phyloP scores from a whole-genome alignment of 441 rosid species.

The Pelargonium citronellum region DNA sequence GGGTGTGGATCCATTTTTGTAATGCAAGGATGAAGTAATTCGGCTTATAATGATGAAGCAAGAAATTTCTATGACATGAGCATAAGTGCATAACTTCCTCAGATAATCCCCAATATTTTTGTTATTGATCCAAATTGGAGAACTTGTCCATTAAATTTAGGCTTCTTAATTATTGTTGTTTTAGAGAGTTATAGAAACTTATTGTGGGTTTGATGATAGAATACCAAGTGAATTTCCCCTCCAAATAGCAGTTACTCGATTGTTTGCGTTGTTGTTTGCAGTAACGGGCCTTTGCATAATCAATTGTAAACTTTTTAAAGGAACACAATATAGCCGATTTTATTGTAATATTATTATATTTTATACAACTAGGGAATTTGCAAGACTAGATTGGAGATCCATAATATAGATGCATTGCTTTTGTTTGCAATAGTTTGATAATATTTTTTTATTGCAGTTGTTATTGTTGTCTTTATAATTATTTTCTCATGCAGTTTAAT shows the following conservation, averaged over 20 bases:
- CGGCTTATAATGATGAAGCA: neutral
- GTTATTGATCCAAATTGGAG: neutral
- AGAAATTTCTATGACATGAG: neutral
- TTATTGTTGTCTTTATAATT: neutral
- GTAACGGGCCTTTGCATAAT: neutral
- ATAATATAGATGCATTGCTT: neutral
- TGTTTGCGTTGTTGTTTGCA: neutral
- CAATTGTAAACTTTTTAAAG: neutral
- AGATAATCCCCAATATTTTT: neutral
- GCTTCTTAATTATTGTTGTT: neutral
- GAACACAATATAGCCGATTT: neutral
- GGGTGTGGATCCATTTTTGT: neutral
- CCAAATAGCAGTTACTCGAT: neutral
- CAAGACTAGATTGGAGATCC: neutral
- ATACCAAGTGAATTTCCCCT: neutral
- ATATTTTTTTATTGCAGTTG: neutral
- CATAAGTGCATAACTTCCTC: neutral
- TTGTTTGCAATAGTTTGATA: slow-evolving; percentile 1
- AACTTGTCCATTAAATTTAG: neutral
- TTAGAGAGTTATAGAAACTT: neutral
- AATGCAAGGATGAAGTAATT: neutral
- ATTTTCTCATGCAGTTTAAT: neutral
- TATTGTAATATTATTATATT: neutral
- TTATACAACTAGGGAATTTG: neutral
- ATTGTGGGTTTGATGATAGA: neutral